A percentile compares a stretch with the other conserved stretches of the same genome.
Evolutionary conservation across 495 filamentous ascomycete species (phyloP).

Genomic region (Tetracladium setigerum): DNA sequence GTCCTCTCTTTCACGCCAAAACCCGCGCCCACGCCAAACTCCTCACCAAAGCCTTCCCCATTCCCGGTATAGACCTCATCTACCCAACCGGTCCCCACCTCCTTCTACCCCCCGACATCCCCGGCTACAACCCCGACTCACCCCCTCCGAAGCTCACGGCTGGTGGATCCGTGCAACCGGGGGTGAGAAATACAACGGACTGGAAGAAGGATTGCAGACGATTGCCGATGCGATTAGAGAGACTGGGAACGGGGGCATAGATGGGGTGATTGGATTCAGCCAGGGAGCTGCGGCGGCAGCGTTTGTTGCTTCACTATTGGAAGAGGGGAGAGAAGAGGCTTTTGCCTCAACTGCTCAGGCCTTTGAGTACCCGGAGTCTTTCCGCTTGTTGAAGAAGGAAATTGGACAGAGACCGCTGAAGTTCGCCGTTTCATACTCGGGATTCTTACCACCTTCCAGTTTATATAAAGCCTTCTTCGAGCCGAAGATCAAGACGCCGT

Average conservation of each 20-base stretch:
- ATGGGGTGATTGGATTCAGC: slow-evolving; percentile 70
- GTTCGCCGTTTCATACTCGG: slow-evolving; percentile 74
- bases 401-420: slow-evolving; percentile 54
- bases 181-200: slow-evolving; percentile 50
- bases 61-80: slow-evolving; percentile 35
- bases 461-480: slow-evolving; percentile 65
- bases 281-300: slow-evolving; percentile 61
- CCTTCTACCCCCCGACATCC: slow-evolving; percentile 61
- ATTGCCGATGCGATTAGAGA: slow-evolving; percentile 51
- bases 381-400: slow-evolving; percentile 27
- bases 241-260: slow-evolving; percentile 50
- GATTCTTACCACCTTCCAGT: slow-evolving; percentile 62
- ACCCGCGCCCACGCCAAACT: slow-evolving; percentile 78
- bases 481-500: slow-evolving; percentile 66
- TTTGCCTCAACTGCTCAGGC: slow-evolving; percentile 29
- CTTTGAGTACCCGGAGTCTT: slow-evolving; percentile 30
- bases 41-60: slow-evolving; percentile 64
- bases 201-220: slow-evolving; percentile 53
- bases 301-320: slow-evolving; percentile 57
- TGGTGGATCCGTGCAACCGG: slow-evolving; percentile 75
- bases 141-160: slow-evolving; percentile 46
- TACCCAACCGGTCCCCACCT: slow-evolving; percentile 57
- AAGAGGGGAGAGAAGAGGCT: slow-evolving; percentile 39
- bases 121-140: slow-evolving; percentile 42
- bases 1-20: slow-evolving; percentile 79